These are phyloP conservation scores for Pilasporangium apinafurcum DNA, from an alignment of 352 stramenopile genomes.

Conservation along the genomic window DNA sequence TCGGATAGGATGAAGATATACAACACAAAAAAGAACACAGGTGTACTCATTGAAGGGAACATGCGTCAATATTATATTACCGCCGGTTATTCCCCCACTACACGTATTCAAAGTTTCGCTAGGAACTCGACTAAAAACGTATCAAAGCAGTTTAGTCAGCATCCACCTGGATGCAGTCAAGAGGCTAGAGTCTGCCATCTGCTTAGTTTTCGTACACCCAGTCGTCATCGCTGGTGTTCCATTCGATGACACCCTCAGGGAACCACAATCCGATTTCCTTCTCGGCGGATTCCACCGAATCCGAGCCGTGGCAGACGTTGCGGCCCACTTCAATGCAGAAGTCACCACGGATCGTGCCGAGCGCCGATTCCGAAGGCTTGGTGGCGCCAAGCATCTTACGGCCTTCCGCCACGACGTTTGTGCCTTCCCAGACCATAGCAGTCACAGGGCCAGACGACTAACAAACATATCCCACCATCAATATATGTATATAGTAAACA, in stretches of 20 bases:
- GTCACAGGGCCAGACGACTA: conserved; percentile 88
- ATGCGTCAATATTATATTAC: no score
- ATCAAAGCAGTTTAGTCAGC: no score
- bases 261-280: conserved; percentile 99
- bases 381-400: conserved; percentile 97
- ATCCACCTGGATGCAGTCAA: no score
- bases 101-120: no score
- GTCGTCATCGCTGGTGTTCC: conserved; percentile 81
- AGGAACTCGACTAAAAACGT: no score
- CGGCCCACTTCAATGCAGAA: conserved; percentile 92
- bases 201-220: conserved; percentile 96
- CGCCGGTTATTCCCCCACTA: no score
- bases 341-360: conserved; percentile 97
- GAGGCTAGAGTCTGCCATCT: no score
- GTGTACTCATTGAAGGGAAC: no score
- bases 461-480: neutral
- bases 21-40: no score
- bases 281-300: conserved; percentile 96
- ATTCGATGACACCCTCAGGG: conserved; percentile 41
- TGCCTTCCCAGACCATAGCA: conserved; percentile 94
- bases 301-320: conserved; percentile 97
- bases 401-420: conserved; percentile 89
- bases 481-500: neutral
- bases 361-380: conserved; percentile 92
- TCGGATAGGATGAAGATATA: no score